phyloP scores from a whole-genome alignment of 805 yeast genomes.

The Danielia oregonensis region DNA sequence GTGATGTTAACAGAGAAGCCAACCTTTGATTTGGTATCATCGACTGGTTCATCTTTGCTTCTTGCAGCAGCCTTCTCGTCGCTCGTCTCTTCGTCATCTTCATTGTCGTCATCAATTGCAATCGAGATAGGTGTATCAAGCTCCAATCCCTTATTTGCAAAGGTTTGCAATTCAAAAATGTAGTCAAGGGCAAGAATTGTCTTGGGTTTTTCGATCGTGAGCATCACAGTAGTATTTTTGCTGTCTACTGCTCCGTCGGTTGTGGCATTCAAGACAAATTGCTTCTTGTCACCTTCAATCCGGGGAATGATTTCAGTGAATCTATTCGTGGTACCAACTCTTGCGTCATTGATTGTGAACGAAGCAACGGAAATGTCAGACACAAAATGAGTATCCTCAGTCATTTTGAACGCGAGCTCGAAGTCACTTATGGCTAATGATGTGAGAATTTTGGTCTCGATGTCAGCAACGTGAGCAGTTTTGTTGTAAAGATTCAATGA shows the following conservation, averaged over 20 bases:
- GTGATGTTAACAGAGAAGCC: slow-evolving; percentile 66
- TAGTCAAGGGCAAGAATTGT: slow-evolving; percentile 84
- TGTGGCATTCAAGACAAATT: slow-evolving; percentile 56
- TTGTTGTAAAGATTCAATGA: slow-evolving; percentile 58
- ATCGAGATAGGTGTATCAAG: slow-evolving; percentile 9
- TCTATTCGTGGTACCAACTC: slow-evolving; percentile 58
- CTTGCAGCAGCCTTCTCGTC: background rate
- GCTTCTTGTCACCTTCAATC: slow-evolving; percentile 57
- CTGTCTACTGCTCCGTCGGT: slow-evolving; percentile 38
- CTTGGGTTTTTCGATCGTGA: slow-evolving; percentile 76
- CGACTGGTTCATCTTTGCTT: slow-evolving; percentile 5
- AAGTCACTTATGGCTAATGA: slow-evolving; percentile 53
- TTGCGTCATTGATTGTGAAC: slow-evolving; percentile 72
- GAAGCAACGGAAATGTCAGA: slow-evolving; percentile 66
- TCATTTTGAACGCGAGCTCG: slow-evolving; percentile 48
- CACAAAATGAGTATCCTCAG: slow-evolving; percentile 50
- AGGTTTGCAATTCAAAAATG: slow-evolving; percentile 68
- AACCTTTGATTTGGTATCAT: slow-evolving; percentile 16
- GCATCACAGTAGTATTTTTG: slow-evolving; percentile 44
- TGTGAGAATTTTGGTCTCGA: slow-evolving; percentile 34
- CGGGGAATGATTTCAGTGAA: slow-evolving; percentile 82
- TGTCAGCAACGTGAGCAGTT: slow-evolving; percentile 34
- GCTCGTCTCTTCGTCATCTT: slow-evolving; percentile 11
- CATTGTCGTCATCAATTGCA: slow-evolving; percentile 10
- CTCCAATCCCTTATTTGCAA: slow-evolving; percentile 49